Evolutionary conservation across 352 stramenopile species (phyloP), one percentile per base, ranked within the genome.

Genomic region (Pythium vanterpoolii): DNA sequence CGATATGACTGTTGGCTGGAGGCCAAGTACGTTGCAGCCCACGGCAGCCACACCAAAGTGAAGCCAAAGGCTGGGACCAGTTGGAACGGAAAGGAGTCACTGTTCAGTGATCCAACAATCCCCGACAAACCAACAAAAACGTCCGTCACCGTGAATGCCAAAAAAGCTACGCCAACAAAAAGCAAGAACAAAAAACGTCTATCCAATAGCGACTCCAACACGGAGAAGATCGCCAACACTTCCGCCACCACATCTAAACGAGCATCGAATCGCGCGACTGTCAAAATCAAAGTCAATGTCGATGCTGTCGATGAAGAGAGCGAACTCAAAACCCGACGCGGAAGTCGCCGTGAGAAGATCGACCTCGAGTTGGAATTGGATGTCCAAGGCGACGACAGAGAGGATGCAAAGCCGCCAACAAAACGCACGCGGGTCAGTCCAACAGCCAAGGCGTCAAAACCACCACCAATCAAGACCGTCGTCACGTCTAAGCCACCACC

Each of bases 1-100:
- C 74, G 83, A 9, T 87, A 87, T 52, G 83, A 92, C 48, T 72
- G 69, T 45, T 92, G 83, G 83, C 59, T 89, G 10, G 21, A 60
- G 11, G 50, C 67, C 7, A 62, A 79, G n/a, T 71, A 69, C 4
- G 57, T 88, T 33, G 69, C 69, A 4, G 73, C 78, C 6, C 83
- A 92, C 33, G 80, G 79, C 1, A 83, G 64, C 30, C 72, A 83
- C 38, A 86, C 74, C 14, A 40, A 26, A 4, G 56, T 28, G 18
- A 57, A 56, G 27, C 24, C 44, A 5, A 83, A 87, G 44, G 49
- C 43, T 5, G 54, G 51, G 3, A 48, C 6, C 40, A 86, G 81
- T 50, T 91, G 81, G 81, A 66, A 83, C 34, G 81, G 81, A 4
- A 64, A 71, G 34, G 66, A 60, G 14, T 69, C 52, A 33, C 33